Percentiles rank a stretch among this genome's conserved stretches.
These are phyloP conservation scores for Chamaenerion angustifolium DNA, from an alignment of 345 rosid genomes.

Conservation along the genomic window DNA sequence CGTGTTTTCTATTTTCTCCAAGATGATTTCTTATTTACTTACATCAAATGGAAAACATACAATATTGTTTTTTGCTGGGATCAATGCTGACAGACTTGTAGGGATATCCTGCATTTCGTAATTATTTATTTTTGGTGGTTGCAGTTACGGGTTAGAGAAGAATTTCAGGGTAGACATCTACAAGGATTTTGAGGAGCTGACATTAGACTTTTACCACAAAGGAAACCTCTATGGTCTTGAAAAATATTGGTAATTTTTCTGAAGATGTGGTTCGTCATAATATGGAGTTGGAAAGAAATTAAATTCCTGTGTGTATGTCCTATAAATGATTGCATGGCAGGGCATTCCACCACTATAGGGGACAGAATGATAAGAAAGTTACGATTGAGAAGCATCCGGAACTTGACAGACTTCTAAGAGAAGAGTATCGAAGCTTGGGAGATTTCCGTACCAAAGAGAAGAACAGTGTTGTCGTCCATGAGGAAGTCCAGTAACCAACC, in stretches of 20 bases:
- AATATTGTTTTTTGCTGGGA: too few relatives aligned
- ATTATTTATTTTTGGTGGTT: constrained; percentile 3
- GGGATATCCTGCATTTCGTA: not conserved
- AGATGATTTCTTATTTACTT: too few relatives aligned
- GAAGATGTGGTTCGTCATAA: too few relatives aligned
- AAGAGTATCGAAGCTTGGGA: constrained; percentile 45
- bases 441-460: constrained; percentile 64
- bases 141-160: constrained; percentile 92
- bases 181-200: constrained; percentile 69
- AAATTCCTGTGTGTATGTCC: too few relatives aligned
- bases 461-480: constrained; percentile 19
- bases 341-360: constrained; percentile 93
- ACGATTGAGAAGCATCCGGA: constrained; percentile 56
- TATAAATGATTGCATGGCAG: constrained; percentile 23
- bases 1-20: too few relatives aligned
- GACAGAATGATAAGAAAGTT: constrained; percentile 22
- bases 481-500: not conserved
- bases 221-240: constrained; percentile 89
- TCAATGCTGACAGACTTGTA: too few relatives aligned
- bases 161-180: constrained; percentile 59
- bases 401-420: constrained; percentile 61
- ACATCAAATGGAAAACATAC: not conserved
- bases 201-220: constrained; percentile 65
- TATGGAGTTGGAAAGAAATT: too few relatives aligned
- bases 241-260: constrained; percentile 60